Base-by-base conservation (phyloP, 257 asterid genomes). In the Eustoma russellianum region DNA sequence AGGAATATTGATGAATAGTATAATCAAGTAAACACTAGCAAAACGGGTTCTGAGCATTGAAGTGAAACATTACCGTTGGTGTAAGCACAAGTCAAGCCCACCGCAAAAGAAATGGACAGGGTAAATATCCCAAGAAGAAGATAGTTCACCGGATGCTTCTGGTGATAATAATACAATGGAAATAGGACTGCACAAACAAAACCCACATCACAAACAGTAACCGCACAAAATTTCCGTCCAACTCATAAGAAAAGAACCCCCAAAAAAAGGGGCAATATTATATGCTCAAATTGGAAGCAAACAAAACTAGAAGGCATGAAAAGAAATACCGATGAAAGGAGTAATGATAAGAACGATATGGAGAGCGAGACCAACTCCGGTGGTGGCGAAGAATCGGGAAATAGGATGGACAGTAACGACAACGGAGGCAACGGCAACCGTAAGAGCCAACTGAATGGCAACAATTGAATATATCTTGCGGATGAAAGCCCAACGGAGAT, bases 41-140 rank as follows among this genome's bases (percentile, higher is more conserved):
- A 38, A 38, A 38, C 9, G 43, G 43, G 13, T 38, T 38, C 2
- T 11, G 12, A 38, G 7, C 1, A 38, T 24, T 8, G 28, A 12
- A 33, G 12, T 45, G 30, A 53, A 15, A 16, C 41, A 75, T 69
- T 55, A 86, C 95, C 98, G 47, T 79, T 62, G 0, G 92, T 78
- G 69, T n/a, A 82, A 6, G 98, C 83, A 52, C 96, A 86, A 40
- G 95, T 77, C 71, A 91, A 67, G 28, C 98, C 98, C 55, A 86
- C 74, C 1, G 77, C 76, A 2, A 78, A 86, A 1, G 98, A 82
- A 10, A 91, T 63, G 19, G 94, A 35, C 58, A 74, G 51, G 4
- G 98, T 86, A 53, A 91, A 91, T 7, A 91, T 1, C 47, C 78
- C 96, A 58, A 91, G 94, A n/a, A 90, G 82, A 7, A 86, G 5